Conservation (phyloP, 495 filamentous ascomycete genomes). For the Viridothelium virens region DNA sequence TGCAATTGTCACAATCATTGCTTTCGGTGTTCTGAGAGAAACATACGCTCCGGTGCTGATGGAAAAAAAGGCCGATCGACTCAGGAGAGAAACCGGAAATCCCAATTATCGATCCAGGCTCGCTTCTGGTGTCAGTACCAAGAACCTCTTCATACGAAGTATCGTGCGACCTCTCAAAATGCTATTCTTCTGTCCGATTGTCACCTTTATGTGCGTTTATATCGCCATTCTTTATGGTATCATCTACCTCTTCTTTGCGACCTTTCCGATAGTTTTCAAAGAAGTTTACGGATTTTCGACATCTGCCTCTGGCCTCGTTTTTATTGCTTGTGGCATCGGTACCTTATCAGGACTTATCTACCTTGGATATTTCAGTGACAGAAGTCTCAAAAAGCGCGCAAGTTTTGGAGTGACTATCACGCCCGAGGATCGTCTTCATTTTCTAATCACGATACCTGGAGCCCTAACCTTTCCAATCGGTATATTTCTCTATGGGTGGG, state of each 20-base stretch:
- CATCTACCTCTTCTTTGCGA: conserved; percentile 41
- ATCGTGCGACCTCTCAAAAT: conserved; percentile 10
- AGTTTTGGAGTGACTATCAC: conserved; percentile 19
- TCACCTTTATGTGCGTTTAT: conserved; percentile 5
- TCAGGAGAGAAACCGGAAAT: conserved; percentile 13
- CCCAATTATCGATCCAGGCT: neutral
- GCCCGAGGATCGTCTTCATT: conserved; percentile 26
- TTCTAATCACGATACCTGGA: conserved; percentile 19
- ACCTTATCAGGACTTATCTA: conserved; percentile 37
- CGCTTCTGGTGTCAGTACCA: neutral
- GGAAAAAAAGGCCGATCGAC: neutral
- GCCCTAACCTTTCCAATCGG: conserved; percentile 20
- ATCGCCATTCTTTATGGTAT: conserved; percentile 18
- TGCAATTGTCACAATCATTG: neutral
- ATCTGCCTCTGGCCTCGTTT: conserved; percentile 41
- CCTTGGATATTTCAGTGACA: conserved; percentile 33
- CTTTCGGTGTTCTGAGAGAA: neutral
- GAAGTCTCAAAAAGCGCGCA: conserved; percentile 19
- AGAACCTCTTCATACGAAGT: neutral
- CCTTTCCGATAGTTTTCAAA: conserved; percentile 46
- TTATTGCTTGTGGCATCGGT: conserved; percentile 46
- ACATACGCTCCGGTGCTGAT: conserved; percentile 6
- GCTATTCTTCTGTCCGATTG: conserved; percentile 10
- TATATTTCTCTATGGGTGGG: conserved; percentile 28
- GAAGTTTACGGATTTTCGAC: conserved; percentile 43